Evolutionary conservation across 371 early-diverging fungal genomes (phyloP), one percentile per base, ranked within the genome.

Genomic region (Cokeromyces recurvatus): DNA sequence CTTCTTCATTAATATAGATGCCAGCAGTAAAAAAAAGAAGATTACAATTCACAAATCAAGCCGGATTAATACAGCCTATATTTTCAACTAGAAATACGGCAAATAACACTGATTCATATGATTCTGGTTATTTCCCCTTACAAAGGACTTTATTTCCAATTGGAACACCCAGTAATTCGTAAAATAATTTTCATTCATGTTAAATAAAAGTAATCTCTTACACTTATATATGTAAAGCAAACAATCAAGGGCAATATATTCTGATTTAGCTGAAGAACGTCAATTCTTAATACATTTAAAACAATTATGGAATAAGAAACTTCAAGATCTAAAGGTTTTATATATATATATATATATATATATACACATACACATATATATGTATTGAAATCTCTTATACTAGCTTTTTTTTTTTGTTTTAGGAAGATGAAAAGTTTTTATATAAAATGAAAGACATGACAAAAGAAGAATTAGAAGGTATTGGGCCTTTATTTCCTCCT

Each of bases 381-480:
- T n/a, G n/a, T n/a, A n/a, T n/a, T n/a, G n/a, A n/a, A n/a, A n/a
- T n/a, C n/a, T n/a, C n/a, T n/a, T n/a, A n/a, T n/a, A n/a, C n/a
- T n/a, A n/a, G n/a, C 4, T 24, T 10, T 25, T 17, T 31, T 27
- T 16, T 1, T 38, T 0, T 46, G 0, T 19, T 2, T 9, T 34
- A 57, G 58, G 48, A 37, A 27, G 48, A 51, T n/a, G 19, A 37
- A 1, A 37, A 31, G 17, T 38, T 48, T 7, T 38, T 57, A n/a
- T 8, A 39, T 7, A 51, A n/a, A 44, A 57, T 57, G 58, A 46
- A 43, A 17, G 19, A 27, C 6, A 6, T 48, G 0, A 32, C 20
- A 37, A 21, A 52, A 10, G n/a, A 29, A 7, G 44, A 57, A 11
- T 9, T 43, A 0, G 3, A 25, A 6, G 37, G n/a, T n/a, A 17